A percentile compares a stretch with the other conserved stretches of the same genome.
Conservation (phyloP, 2,329 filamentous ascomycete species). For the Ramichloridium luteum region DNA sequence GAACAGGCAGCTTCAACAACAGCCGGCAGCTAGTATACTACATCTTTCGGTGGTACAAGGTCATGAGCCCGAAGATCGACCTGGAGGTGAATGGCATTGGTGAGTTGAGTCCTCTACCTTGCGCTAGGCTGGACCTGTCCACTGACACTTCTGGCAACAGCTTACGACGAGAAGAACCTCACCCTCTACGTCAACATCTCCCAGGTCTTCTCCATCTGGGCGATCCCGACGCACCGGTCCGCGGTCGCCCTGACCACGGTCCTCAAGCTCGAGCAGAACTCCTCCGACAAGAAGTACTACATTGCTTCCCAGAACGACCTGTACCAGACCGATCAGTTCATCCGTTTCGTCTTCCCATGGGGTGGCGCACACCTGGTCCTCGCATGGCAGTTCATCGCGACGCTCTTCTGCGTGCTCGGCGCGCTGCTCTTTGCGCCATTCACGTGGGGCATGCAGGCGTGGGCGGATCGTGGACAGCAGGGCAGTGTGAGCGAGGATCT, state of each 20-base stretch:
- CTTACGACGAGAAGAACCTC: conserved; percentile 53
- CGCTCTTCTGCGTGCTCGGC: conserved; percentile 51
- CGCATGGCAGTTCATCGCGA: conserved; percentile 53
- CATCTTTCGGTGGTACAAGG: conserved; percentile 76
- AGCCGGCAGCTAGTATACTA: conserved; percentile 55
- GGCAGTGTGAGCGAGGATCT: too few relatives aligned
- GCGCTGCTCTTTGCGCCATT: conserved; percentile 40
- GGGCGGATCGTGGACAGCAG: conserved; percentile 1
- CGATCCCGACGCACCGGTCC: conserved; percentile 62
- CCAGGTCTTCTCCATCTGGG: conserved; percentile 67
- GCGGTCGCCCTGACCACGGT: conserved; percentile 24
- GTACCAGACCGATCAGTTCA: conserved; percentile 64
- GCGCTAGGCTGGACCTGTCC: conserved; percentile 1
- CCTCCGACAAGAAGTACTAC: conserved; percentile 44
- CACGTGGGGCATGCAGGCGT: conserved; percentile 17
- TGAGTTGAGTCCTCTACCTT: conserved; percentile 17
- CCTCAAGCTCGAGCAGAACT: conserved; percentile 18
- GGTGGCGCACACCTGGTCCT: conserved; percentile 38
- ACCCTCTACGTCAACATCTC: conserved; percentile 62
- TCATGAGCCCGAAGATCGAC: conserved; percentile 62
- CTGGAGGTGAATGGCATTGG: conserved; percentile 52
- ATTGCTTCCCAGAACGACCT: conserved; percentile 68
- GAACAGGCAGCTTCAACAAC: conserved; percentile 46
- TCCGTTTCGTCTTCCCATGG: conserved; percentile 57
- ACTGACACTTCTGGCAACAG: conserved; percentile 28